Evolutionary conservation across 495 filamentous ascomycete genomes (phyloP).

Genomic region (Aspergillus ostianus): DNA sequence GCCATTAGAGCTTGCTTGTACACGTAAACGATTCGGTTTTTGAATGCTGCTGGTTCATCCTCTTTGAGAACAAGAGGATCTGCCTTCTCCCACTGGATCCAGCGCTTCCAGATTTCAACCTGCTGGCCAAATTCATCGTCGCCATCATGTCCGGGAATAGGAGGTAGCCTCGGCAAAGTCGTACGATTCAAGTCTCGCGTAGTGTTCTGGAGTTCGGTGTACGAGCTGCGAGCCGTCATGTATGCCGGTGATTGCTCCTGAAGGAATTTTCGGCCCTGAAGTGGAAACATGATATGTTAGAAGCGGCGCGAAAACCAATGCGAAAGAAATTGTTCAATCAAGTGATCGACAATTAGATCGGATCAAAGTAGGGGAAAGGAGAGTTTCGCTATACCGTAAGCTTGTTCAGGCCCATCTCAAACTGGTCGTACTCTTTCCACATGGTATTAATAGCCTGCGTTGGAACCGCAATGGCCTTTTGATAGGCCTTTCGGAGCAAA

Average conservation of each 20-base stretch:
- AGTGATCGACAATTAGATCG: too few species aligned
- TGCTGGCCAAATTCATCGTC: conserved; percentile 82
- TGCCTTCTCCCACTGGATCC: conserved; percentile 91
- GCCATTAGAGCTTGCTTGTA: conserved; percentile 96
- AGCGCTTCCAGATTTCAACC: conserved; percentile 87
- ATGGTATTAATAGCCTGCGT: conserved; percentile 73
- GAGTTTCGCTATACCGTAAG: conserved; percentile 58
- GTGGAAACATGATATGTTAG: neutral
- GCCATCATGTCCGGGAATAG: conserved; percentile 80
- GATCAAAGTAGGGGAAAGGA: neutral
- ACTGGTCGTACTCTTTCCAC: conserved; percentile 97
- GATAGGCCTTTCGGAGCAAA: conserved; percentile 81
- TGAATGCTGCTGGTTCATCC: conserved; percentile 71
- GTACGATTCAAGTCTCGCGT: conserved; percentile 75
- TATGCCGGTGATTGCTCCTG: conserved; percentile 89
- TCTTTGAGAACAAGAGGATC: conserved; percentile 82
- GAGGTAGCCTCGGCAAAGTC: conserved; percentile 76
- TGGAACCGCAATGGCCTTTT: conserved; percentile 80
- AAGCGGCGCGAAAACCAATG: neutral
- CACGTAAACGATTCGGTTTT: conserved; percentile 75
- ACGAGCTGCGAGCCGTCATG: conserved; percentile 87
- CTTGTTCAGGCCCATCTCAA: conserved; percentile 91
- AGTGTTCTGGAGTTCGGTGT: conserved; percentile 79
- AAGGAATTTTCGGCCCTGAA: conserved; percentile 82
- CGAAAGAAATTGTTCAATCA: neutral